A percentile compares a stretch with the other conserved stretches of the same genome.
Evolutionary conservation across 495 filamentous ascomycete species (phyloP).

Genomic region (Lichina pygmaea): DNA sequence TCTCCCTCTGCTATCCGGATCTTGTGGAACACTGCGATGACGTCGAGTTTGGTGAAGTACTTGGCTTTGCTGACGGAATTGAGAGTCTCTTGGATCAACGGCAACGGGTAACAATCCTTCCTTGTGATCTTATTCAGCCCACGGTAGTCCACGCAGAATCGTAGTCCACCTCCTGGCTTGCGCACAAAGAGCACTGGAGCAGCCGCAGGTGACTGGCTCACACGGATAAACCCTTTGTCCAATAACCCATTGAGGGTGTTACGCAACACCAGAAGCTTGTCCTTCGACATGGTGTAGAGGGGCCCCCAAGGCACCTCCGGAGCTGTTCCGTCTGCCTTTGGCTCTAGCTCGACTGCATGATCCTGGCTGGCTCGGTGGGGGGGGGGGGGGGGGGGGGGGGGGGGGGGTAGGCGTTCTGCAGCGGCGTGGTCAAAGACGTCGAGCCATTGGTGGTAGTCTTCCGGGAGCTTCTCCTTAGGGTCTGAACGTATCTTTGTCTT

Average conservation of each 20-base stretch:
- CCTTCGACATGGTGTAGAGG: background rate
- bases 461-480: too few relatives aligned
- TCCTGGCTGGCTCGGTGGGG: background rate
- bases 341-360: background rate
- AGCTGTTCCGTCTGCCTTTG: background rate
- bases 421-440: background rate
- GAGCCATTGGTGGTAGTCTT: too few relatives aligned
- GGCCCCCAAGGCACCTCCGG: background rate
- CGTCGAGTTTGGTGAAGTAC: background rate
- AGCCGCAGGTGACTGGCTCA: background rate
- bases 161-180: conserved; percentile 5
- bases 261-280: background rate
- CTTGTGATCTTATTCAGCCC: conserved; percentile 3
- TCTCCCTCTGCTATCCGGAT: background rate
- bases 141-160: conserved; percentile 4
- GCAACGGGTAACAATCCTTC: conserved; percentile 4
- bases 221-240: background rate
- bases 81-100: conserved; percentile 1
- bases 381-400: too few relatives aligned
- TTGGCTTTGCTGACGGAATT: background rate
- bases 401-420: background rate
- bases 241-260: background rate
- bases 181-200: conserved; percentile 6
- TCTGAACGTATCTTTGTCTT: too few relatives aligned
- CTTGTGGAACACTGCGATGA: background rate